These are phyloP conservation scores for Trifolium fragiferum DNA, from an alignment of 306 rosid species.

Conservation along the genomic window DNA sequence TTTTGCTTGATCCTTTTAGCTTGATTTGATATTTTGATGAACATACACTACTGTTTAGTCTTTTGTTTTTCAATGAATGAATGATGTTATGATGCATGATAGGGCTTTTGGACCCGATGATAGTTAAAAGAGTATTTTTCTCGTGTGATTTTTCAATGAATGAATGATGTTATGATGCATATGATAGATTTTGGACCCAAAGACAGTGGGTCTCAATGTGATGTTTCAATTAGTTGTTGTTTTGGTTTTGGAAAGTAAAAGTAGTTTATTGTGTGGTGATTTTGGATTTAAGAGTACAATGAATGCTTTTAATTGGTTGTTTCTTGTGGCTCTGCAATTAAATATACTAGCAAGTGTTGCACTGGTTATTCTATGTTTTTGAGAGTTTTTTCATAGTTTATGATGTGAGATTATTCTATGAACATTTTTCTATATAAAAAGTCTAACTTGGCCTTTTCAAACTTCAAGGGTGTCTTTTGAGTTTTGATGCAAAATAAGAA, in stretches of 20 bases:
- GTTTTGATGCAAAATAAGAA: not conserved
- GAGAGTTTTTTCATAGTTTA: slow-evolving; percentile 42
- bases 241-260: not conserved
- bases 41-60: slow-evolving; percentile 20
- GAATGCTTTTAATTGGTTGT: slow-evolving; percentile 35
- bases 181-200: slow-evolving; percentile 29
- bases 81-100: slow-evolving; percentile 29
- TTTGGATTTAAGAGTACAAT: slow-evolving; percentile 25
- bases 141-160: no score
- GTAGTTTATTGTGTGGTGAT: not conserved
- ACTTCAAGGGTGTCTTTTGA: not conserved
- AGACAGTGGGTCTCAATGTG: slow-evolving; percentile 37
- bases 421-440: slow-evolving; percentile 28
- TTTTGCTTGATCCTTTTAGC: not conserved
- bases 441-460: slow-evolving; percentile 21
- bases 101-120: slow-evolving; percentile 30
- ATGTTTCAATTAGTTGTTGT: slow-evolving; percentile 31
- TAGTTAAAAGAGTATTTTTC: no score
- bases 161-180: slow-evolving; percentile 27
- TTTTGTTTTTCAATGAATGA: slow-evolving; percentile 27
- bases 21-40: slow-evolving; percentile 30
- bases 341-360: slow-evolving; percentile 38
- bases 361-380: slow-evolving; percentile 36
- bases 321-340: slow-evolving; percentile 40
- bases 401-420: slow-evolving; percentile 35